Evolutionary conservation across 345 rosid species (phyloP).

Genomic region (Acer campestre): DNA sequence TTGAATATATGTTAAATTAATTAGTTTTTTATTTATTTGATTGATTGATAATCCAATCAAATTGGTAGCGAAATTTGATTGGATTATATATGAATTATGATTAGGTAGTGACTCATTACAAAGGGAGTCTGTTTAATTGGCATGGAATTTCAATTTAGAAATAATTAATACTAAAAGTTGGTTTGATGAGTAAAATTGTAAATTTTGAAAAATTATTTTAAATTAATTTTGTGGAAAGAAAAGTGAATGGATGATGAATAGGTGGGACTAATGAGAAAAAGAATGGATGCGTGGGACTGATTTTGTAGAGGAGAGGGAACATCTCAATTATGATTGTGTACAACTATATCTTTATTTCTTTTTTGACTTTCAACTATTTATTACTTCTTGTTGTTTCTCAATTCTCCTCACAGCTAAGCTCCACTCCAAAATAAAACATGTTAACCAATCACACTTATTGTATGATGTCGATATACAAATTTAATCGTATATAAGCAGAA

Average conservation of each 20-base stretch:
- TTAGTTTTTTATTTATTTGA: too few species aligned
- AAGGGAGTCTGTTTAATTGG: too few species aligned
- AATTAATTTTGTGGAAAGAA: background rate
- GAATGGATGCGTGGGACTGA: too few species aligned
- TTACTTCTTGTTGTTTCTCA: background rate
- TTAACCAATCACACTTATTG: too few species aligned
- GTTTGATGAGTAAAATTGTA: background rate
- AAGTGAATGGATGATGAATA: slow-evolving; percentile 11
- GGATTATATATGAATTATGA: too few species aligned
- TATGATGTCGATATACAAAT: too few species aligned
- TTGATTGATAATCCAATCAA: too few species aligned
- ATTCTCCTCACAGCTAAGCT: slow-evolving; percentile 1
- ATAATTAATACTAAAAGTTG: slow-evolving; percentile 10
- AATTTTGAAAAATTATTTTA: too few species aligned
- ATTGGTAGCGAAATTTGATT: too few species aligned
- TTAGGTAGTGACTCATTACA: too few species aligned
- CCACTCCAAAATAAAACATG: background rate
- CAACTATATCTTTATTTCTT: background rate
- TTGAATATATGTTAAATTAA: too few species aligned
- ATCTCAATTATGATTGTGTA: background rate
- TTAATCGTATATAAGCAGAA: too few species aligned
- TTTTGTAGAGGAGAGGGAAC: background rate
- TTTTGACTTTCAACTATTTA: slow-evolving; percentile 1
- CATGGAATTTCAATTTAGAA: background rate
- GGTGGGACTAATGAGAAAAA: background rate